Base-by-base conservation (phyloP, 768 basidiomycete genomes). In the Panus rudis region DNA sequence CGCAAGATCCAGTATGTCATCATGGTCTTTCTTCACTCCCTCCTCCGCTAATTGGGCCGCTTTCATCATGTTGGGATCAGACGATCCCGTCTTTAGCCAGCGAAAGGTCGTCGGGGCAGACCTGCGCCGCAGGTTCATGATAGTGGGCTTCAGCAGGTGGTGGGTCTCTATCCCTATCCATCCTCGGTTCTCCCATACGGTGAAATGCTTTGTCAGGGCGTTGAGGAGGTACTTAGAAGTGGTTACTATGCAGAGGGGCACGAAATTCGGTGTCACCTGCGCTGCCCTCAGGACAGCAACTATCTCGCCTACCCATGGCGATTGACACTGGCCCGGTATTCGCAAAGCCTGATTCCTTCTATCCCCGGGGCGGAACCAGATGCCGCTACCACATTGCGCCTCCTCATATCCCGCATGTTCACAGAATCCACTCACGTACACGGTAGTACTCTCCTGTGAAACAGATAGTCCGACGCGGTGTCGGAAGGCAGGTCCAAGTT, bases 381-480 rank as follows among this genome's bases (percentile, higher is more conserved):
- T 22, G 0, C 53, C 52, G 0, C 48, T 42, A 0, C 62, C 62
- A 0, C 56, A 55, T 5, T 0, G 14, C 0, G 60, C 58, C 10
- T 60, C 23, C 0, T 7, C 20, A 8, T 47, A 50, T 0, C 58
- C 51, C 13, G 61, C 61, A 0, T 54, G 45, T 0, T 41, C 2
- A 43, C 60, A 59, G 0, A 56, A 55, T 0, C 63, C 56, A 20
- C 61, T 60, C 0, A 59, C 64, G 22, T 60, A 64, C 3, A 49
- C 49, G 1, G 27, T 37, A n/a, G n/a, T n/a, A n/a, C n/a, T n/a
- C n/a, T n/a, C n/a, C n/a, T n/a, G n/a, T n/a, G n/a, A n/a, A n/a
- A n/a, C n/a, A n/a, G n/a, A n/a, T n/a, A n/a, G n/a, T n/a, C n/a
- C n/a, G 2, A n/a, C n/a, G n/a, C n/a, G n/a, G n/a, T n/a, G n/a